Evolutionary conservation across 2,329 filamentous ascomycete genomes (phyloP), one percentile per base, ranked within the genome.

Genomic region (Rhynchosporium graminicola): DNA sequence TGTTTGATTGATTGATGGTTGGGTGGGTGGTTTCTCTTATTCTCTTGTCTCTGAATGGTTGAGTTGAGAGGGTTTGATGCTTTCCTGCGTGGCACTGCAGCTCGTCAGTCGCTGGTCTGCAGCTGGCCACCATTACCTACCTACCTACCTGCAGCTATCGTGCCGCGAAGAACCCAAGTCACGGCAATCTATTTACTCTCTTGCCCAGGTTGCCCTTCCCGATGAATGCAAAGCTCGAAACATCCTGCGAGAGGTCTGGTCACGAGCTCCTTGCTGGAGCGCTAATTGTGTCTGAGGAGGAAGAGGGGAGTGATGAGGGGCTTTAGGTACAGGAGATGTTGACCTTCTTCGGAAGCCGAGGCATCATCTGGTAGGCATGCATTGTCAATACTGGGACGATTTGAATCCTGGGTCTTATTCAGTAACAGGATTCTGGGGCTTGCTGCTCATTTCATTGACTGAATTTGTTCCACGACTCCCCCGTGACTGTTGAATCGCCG

Each of bases 211-310:
- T 26, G n/a, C 50, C 15, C 3, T 36, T 28, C 26, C 33, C n/a
- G 50, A 26, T 28, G 42, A 43, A 10, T 4, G 31, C 43, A 45
- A 31, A 56, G 51, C 52, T 60, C 56, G 31, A 47, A 47, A 45
- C 29, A 50, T 55, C 55, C 55, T 40, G 61, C 65, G 60, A 60
- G 64, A 63, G 65, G 59, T 43, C 20, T 15, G 60, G 64, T 69
- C 67, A 69, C 67, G 67, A 67, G 67, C 61, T 20, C 33, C 55
- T 3, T 45, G 58, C 59, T 66, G 65, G 40, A 65, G 67, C 65
- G 65, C 65, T 66, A 66, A 67, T 50, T 52, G 58, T 67, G 63
- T 66, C 58, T 60, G 51, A 52, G 20, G 57, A 65, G 65, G 57
- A 62, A 58, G 50, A 40, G 50, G 38, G 50, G 50, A 38, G 50